A percentile compares a stretch with the other conserved stretches of the same genome.
Evolutionary conservation across 768 basidiomycete species (phyloP).

Genomic region (Russula emetica): DNA sequence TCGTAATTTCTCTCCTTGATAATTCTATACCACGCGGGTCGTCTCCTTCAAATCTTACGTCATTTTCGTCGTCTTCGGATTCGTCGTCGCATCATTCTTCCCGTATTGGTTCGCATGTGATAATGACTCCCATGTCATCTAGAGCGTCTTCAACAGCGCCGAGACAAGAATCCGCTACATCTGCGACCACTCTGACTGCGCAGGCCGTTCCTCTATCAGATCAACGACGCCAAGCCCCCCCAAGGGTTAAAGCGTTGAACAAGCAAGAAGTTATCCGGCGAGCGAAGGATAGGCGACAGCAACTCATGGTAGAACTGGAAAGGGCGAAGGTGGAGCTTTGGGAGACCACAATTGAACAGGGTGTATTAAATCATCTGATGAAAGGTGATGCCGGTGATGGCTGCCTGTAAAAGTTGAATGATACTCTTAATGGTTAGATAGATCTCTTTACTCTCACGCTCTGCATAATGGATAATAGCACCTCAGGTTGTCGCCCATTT

Average conservation of each 20-base stretch:
- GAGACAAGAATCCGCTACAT: background rate
- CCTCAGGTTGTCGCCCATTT: background rate
- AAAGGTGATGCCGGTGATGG: too few relatives aligned
- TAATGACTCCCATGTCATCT: conserved; percentile 5
- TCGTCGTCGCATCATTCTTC: background rate
- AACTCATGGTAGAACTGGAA: conserved; percentile 53
- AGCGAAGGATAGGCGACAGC: conserved; percentile 50
- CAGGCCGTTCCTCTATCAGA: conserved; percentile 28
- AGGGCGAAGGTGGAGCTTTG: conserved; percentile 62
- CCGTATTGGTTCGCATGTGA: conserved; percentile 5
- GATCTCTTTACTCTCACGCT: background rate
- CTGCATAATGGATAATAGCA: conserved; percentile 1
- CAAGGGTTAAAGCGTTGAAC: conserved; percentile 28
- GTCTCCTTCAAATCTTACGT: background rate
- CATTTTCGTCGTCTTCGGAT: background rate
- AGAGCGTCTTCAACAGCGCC: conserved; percentile 12
- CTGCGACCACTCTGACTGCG: conserved; percentile 11
- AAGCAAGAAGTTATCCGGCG: conserved; percentile 47
- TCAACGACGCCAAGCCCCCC: conserved; percentile 19
- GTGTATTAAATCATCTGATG: conserved; percentile 49
- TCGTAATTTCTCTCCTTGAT: conserved; percentile 31
- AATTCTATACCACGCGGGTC: conserved; percentile 8
- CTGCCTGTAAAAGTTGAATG: conserved; percentile 7
- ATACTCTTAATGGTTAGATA: background rate
- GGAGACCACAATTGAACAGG: conserved; percentile 69